phyloP scores from a whole-genome alignment of 768 basidiomycete genomes.

The Tubosaeta brunneosetosa region DNA sequence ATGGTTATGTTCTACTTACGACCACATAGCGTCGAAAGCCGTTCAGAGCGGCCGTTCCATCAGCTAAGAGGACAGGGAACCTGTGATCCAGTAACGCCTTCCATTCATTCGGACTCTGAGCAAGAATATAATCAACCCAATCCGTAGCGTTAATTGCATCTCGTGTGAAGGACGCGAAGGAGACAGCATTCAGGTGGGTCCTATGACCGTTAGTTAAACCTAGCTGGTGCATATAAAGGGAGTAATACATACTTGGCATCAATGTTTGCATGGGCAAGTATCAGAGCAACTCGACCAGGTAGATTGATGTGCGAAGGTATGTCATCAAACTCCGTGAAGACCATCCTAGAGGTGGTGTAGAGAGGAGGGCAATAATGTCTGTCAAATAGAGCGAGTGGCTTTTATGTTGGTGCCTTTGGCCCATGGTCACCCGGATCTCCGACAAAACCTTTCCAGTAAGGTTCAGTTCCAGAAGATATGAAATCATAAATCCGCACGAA shows the following conservation, averaged over 20 bases:
- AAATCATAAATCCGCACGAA: too few relatives aligned
- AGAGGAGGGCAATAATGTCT: too few relatives aligned
- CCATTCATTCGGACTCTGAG: background rate
- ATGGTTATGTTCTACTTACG: background rate
- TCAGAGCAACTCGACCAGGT: background rate
- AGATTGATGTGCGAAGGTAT: background rate
- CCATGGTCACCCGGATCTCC: too few relatives aligned
- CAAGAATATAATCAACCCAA: background rate
- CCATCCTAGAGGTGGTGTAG: too few relatives aligned
- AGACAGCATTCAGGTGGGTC: background rate
- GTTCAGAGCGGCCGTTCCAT: background rate
- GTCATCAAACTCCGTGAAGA: background rate
- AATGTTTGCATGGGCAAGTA: background rate
- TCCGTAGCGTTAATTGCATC: background rate
- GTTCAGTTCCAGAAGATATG: too few relatives aligned
- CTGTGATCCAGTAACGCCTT: background rate
- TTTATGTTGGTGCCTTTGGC: too few relatives aligned
- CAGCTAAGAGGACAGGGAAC: background rate
- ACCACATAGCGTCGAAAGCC: slow-evolving; percentile 1
- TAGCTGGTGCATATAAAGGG: background rate
- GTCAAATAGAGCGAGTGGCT: too few relatives aligned
- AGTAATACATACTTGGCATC: background rate
- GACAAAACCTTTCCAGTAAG: too few relatives aligned
- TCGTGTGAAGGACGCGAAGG: background rate
- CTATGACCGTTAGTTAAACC: background rate